A percentile compares a stretch with the other conserved stretches of the same genome.
phyloP scores from a whole-genome alignment of 768 basidiomycete genomes.

The Lepiota brunneoincarnata region DNA sequence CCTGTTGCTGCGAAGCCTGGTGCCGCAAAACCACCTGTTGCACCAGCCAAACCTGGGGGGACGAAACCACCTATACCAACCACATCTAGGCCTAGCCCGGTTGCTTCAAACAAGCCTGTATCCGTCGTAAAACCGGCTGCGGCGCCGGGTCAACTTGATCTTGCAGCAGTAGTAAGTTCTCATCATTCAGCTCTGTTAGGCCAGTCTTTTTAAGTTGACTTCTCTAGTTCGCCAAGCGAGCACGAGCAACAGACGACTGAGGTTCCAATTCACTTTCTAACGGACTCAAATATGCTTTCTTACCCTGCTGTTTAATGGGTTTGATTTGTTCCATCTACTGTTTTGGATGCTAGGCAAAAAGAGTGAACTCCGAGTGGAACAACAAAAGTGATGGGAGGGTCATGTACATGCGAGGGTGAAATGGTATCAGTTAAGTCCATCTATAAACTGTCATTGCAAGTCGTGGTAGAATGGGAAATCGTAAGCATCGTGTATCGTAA shows the following conservation, averaged over 20 bases:
- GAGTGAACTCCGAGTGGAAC: background rate
- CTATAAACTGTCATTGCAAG: background rate
- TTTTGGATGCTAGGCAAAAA: background rate
- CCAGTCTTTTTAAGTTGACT: background rate
- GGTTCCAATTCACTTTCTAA: background rate
- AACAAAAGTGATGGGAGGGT: background rate
- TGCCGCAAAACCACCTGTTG: constrained; percentile 43
- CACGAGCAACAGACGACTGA: constrained; percentile 50
- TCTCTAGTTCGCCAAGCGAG: constrained; percentile 71
- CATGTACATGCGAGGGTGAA: background rate
- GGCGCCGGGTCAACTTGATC: constrained; percentile 64
- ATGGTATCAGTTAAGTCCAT: constrained; percentile 1
- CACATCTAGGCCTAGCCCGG: constrained; percentile 47
- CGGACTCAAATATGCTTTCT: background rate
- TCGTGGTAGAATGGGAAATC: background rate
- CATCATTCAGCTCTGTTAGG: constrained; percentile 7
- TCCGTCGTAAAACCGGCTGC: constrained; percentile 37
- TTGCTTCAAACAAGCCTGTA: constrained; percentile 37
- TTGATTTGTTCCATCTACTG: background rate
- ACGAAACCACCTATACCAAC: constrained; percentile 61
- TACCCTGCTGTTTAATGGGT: background rate
- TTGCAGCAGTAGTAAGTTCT: constrained; percentile 75
- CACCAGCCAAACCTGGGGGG: constrained; percentile 32
- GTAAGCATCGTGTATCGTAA: background rate
- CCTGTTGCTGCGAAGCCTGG: constrained; percentile 52